Percentiles rank a stretch among this genome's conserved stretches.
These are phyloP conservation scores for Penicillium atrosanguineum DNA, from an alignment of 495 filamentous ascomycete genomes.

Conservation along the genomic window DNA sequence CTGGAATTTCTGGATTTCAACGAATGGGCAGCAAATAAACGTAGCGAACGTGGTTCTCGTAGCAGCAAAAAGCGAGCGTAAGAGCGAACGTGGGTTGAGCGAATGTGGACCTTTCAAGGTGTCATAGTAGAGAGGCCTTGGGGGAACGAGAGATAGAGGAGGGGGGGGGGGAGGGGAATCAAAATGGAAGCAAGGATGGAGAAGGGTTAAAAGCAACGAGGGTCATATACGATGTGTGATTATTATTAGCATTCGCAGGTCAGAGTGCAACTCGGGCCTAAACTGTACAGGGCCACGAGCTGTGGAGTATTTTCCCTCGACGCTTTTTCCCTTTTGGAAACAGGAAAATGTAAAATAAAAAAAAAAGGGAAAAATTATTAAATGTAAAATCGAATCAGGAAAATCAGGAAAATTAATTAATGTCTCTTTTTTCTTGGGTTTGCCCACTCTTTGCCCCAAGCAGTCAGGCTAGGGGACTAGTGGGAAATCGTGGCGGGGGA, in stretches of 20 bases:
- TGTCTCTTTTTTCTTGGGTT: not conserved
- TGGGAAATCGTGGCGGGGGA: conserved; percentile 34
- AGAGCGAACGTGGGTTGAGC: conserved; percentile 42
- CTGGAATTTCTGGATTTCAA: conserved; percentile 13
- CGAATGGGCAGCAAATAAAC: conserved; percentile 18
- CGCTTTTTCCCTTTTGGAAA: conserved; percentile 1
- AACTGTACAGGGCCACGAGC: conserved; percentile 27
- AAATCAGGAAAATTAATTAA: conserved; percentile 4
- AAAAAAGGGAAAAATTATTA: not conserved
- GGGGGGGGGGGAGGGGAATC: conserved; percentile 12
- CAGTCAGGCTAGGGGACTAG: conserved; percentile 15
- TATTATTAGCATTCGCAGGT: conserved; percentile 32
- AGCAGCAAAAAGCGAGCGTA: conserved; percentile 47
- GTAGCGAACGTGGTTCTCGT: conserved; percentile 49
- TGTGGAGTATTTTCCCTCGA: conserved; percentile 19
- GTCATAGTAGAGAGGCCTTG: conserved; percentile 32
- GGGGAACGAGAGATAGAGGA: conserved; percentile 12
- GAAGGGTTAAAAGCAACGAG: conserved; percentile 30
- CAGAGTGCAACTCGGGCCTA: conserved; percentile 25
- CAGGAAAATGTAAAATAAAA: not conserved
- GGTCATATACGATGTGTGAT: conserved; percentile 18
- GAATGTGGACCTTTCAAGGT: conserved; percentile 39
- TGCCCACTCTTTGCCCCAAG: conserved; percentile 6
- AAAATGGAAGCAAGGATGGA: conserved; percentile 25
- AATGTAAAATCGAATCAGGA: conserved; percentile 1